Percentiles rank a stretch among this genome's conserved stretches.
Conservation (phyloP, 2,329 filamentous ascomycete genomes). For the Fusarium sp. region DNA sequence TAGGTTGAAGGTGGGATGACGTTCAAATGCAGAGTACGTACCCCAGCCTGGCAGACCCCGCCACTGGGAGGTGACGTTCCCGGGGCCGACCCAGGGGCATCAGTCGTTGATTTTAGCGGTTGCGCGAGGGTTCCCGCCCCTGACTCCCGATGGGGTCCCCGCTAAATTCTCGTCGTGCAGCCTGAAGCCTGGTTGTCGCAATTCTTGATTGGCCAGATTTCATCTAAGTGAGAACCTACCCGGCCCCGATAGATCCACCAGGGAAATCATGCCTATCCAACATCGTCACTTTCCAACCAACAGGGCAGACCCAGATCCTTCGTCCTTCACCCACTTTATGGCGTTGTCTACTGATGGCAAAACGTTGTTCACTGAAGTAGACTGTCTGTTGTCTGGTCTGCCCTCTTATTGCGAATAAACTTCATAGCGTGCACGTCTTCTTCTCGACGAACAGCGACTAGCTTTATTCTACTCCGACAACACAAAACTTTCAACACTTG, state of each 20-base stretch:
- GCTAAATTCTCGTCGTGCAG: constrained; percentile 39
- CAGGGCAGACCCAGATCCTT: constrained; percentile 34
- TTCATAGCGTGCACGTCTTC: not conserved
- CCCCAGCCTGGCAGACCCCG: constrained; percentile 13
- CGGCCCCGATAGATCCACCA: constrained; percentile 35
- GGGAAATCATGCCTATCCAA: constrained; percentile 42
- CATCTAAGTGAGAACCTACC: constrained; percentile 24
- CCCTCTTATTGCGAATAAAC: not conserved
- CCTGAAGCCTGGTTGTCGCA: constrained; percentile 20
- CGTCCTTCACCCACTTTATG: constrained; percentile 23
- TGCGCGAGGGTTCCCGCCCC: constrained; percentile 32
- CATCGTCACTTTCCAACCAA: constrained; percentile 43
- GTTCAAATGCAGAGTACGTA: constrained; percentile 27
- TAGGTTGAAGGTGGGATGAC: constrained; percentile 29
- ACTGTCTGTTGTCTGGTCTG: not conserved
- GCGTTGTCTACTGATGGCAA: not conserved
- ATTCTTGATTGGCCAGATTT: constrained; percentile 31
- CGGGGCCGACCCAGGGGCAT: constrained; percentile 5
- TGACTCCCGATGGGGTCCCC: constrained; percentile 41
- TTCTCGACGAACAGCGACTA: constrained; percentile 4
- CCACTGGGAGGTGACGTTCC: constrained; percentile 9
- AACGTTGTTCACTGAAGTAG: not conserved
- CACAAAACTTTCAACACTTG: constrained; percentile 21
- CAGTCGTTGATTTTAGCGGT: constrained; percentile 36
- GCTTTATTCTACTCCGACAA: constrained; percentile 30